These are phyloP conservation scores for Penicillium sp. DNA, from an alignment of 2,329 filamentous ascomycete genomes.

Conservation along the genomic window DNA sequence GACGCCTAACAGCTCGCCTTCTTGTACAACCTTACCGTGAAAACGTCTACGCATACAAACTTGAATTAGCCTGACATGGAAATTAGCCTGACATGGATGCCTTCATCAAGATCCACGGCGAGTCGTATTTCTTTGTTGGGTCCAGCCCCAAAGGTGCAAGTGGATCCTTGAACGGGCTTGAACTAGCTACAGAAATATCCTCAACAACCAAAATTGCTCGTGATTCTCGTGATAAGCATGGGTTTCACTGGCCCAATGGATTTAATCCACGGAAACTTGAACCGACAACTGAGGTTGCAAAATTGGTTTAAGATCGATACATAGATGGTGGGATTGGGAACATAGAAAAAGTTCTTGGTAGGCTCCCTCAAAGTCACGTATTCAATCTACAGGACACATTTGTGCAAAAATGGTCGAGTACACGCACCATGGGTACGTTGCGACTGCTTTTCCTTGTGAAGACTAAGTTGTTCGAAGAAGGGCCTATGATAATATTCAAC, in stretches of 20 bases:
- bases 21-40: slow-evolving; percentile 32
- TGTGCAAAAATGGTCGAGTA: not conserved
- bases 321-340: not conserved
- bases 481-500: slow-evolving; percentile 32
- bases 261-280: not conserved
- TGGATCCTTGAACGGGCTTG: not conserved
- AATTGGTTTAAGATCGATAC: not conserved
- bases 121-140: not conserved
- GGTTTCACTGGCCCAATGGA: not conserved
- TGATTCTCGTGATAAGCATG: not conserved
- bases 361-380: not conserved
- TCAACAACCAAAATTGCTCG: not conserved
- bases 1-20: slow-evolving; percentile 36
- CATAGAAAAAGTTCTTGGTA: not conserved
- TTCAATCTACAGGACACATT: not conserved
- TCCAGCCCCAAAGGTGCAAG: not conserved
- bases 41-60: slow-evolving; percentile 15
- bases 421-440: not conserved
- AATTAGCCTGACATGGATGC: not conserved
- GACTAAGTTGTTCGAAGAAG: slow-evolving; percentile 27
- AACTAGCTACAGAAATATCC: not conserved
- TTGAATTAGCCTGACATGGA: slow-evolving; percentile 20
- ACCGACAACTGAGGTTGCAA: not conserved
- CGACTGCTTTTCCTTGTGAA: not conserved
- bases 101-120: not conserved